Evolutionary conservation across 257 asterid species (phyloP).

Genomic region (Gentiana macrophylla): DNA sequence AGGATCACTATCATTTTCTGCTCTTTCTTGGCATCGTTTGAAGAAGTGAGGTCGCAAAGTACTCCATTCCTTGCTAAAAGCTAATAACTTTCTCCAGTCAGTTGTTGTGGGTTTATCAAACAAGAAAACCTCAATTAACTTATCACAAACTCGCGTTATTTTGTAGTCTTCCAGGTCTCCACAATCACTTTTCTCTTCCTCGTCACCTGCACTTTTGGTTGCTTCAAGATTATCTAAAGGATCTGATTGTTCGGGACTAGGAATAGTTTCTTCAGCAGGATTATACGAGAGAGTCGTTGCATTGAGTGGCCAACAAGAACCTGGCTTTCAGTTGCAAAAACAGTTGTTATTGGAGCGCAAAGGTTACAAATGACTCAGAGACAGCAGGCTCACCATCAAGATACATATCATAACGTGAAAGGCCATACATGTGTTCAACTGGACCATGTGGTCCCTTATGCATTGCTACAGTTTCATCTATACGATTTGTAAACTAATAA

Average conservation of each 20-base stretch:
- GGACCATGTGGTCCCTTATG: not conserved
- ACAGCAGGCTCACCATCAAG: not conserved
- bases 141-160: constrained; percentile 67
- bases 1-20: constrained; percentile 62
- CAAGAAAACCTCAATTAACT: constrained; percentile 73
- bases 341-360: not conserved
- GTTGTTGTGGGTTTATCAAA: constrained; percentile 80
- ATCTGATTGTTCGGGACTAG: constrained; percentile 15
- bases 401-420: not conserved
- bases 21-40: constrained; percentile 59
- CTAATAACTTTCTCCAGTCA: constrained; percentile 82
- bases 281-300: constrained; percentile 26
- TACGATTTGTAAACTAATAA: no score
- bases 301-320: constrained; percentile 19
- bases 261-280: constrained; percentile 20
- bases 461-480: no score
- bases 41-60: constrained; percentile 72
- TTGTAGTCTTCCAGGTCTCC: constrained; percentile 40
- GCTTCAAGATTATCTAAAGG: constrained; percentile 16
- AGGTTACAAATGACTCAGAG: not conserved
- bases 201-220: constrained; percentile 11
- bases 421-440: not conserved
- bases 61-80: constrained; percentile 81
- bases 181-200: constrained; percentile 19
- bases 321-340: constrained; percentile 15